A percentile compares a stretch with the other conserved stretches of the same genome.
Evolutionary conservation across 75 land plant genomes (phyloP).

Genomic region (Pinus tabuliformis): DNA sequence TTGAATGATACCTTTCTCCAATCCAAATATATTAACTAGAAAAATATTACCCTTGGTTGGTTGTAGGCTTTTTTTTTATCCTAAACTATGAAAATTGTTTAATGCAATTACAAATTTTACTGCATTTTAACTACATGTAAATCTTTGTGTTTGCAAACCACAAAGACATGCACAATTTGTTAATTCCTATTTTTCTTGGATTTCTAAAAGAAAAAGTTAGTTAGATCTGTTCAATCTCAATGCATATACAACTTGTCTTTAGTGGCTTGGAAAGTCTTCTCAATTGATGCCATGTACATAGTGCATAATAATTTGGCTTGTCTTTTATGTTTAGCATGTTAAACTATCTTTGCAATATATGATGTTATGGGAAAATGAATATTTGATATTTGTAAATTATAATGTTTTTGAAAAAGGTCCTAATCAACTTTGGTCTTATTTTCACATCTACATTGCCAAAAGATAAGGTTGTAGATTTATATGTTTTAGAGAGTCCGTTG

Average conservation of each 20-base stretch:
- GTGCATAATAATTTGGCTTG: not conserved
- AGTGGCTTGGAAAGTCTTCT: not conserved
- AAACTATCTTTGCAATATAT: not conserved
- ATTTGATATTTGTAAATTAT: not conserved
- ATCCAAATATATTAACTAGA: not conserved
- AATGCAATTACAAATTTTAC: not conserved
- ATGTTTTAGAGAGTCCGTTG: conserved; percentile 91
- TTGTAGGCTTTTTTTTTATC: not conserved
- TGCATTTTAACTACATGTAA: not conserved
- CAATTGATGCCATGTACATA: not conserved
- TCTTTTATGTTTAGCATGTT: not conserved
- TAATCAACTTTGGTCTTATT: conserved; percentile 97
- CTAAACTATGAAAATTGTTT: not conserved
- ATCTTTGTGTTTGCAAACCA: not conserved
- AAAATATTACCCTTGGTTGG: not conserved
- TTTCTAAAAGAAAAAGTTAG: not conserved
- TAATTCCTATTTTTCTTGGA: not conserved
- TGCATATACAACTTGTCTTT: not conserved
- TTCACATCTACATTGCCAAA: conserved; percentile 90
- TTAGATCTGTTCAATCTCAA: not conserved
- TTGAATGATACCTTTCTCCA: not conserved
- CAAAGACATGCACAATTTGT: not conserved
- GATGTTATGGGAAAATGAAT: not conserved
- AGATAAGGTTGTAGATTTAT: conserved; percentile 98
- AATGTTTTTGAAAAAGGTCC: conserved; percentile 42